Evolutionary conservation across 73 alveolate genomes (phyloP), one percentile per base, ranked within the genome.

Genomic region (Tetrahymena elliotti): DNA sequence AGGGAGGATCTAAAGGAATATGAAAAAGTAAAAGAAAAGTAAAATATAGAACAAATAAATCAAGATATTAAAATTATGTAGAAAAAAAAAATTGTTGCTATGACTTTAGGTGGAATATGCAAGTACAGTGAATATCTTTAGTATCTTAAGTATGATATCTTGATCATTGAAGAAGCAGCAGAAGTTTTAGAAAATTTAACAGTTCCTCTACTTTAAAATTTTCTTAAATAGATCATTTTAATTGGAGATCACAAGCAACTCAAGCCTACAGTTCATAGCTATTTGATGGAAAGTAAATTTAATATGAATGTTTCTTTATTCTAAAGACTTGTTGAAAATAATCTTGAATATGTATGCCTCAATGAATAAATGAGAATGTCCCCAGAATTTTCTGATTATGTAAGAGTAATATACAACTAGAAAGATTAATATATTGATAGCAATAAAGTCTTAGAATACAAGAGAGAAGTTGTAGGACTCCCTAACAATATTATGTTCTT

Each of bases 121-220:
- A 98, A 97, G 96, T 97, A 96, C 93, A 93, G 96, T 52, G 97
- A 97, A 24, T 94, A 96, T 34, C 84, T 98, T 52, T 97, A 96
- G 93, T 96, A 96, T 83, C 95, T 95, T 84, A 97, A 97, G 36
- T 97, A 96, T 93, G 98, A 97, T 41, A 97, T 97, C 24, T 97
- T 97, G 93, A 95, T 98, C 6, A 97, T 98, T 3, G 99, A 98
- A 94, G 99, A 98, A 95, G 99, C 99, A 1, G 99, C 99, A 6
- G 99, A 98, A 94, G 99, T 98, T 41, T 95, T 97, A 84, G 99
- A 98, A 95, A 97, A 99, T 38, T 99, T 97, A 93, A 94, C 96
- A 18, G 88, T 96, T 36, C 95, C 99, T 16, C 68, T 97, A 35
- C 93, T 98, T 47, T 93, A 97, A 27, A 40, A 93, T 93, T 88